Percentiles rank a stretch among this genome's conserved stretches.
These are phyloP conservation scores for Candida hispaniensis DNA, from an alignment of 805 yeast species.

Conservation along the genomic window DNA sequence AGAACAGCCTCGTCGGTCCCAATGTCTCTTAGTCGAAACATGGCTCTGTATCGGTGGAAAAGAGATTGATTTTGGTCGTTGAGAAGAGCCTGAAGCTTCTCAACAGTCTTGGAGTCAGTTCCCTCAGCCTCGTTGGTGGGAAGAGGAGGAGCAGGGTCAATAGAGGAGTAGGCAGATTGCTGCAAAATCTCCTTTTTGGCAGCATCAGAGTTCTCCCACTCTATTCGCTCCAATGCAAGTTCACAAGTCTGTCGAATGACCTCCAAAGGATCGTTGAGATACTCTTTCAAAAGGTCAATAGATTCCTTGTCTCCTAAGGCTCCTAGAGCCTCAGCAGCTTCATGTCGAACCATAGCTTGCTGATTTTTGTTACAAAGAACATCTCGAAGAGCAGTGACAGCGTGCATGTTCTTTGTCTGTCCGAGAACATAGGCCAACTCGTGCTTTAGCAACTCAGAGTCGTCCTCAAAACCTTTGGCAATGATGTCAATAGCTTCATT, in stretches of 20 bases:
- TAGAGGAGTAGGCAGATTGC: conserved; percentile 67
- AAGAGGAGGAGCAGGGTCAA: conserved; percentile 98
- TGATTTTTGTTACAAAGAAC: conserved; percentile 50
- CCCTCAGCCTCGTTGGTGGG: conserved; percentile 39
- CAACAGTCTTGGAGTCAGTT: conserved; percentile 41
- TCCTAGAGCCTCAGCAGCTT: conserved; percentile 98
- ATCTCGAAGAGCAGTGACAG: conserved; percentile 63
- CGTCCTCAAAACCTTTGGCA: conserved; percentile 69
- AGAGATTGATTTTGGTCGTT: conserved; percentile 69
- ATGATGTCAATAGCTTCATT: conserved; percentile 68
- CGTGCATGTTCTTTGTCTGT: conserved; percentile 74
- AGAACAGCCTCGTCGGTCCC: conserved; percentile 87
- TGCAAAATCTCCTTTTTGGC: conserved; percentile 61
- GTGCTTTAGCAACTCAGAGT: conserved; percentile 85
- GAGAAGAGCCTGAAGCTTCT: conserved; percentile 53
- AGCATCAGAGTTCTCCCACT: conserved; percentile 72
- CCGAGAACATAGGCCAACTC: conserved; percentile 97
- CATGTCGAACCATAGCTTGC: conserved; percentile 97
- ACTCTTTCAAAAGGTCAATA: conserved; percentile 52
- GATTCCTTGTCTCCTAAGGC: conserved; percentile 81
- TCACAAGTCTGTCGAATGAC: conserved; percentile 97
- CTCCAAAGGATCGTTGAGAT: conserved; percentile 64
- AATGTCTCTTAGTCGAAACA: conserved; percentile 94
- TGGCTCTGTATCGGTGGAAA: conserved; percentile 93
- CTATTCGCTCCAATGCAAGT: conserved; percentile 87